These are phyloP conservation scores for Mortierella sp. DNA, from an alignment of 371 early-diverging fungal species.

Conservation along the genomic window DNA sequence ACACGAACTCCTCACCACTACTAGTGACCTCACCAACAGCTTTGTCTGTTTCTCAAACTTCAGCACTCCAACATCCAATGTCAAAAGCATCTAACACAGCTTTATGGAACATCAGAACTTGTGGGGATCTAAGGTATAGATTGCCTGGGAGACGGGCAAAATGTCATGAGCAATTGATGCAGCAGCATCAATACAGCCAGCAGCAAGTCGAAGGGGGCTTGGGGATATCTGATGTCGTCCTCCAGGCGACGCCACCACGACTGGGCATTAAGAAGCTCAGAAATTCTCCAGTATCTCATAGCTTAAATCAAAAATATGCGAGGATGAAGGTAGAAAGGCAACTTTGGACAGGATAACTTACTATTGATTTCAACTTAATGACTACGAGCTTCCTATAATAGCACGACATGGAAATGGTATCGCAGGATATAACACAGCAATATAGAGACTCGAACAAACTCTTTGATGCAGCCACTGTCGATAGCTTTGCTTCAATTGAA, in stretches of 20 bases:
- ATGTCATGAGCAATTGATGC: neutral
- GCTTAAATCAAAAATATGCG: slow-evolving; percentile 5
- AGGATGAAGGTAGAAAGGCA: neutral
- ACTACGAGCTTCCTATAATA: neutral
- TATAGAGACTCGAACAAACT: neutral
- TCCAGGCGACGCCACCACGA: neutral
- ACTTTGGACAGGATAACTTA: neutral
- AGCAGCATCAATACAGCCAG: neutral
- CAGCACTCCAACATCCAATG: neutral
- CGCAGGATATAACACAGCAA: neutral
- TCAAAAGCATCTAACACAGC: too few species aligned
- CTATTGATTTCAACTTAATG: neutral
- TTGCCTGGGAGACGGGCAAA: neutral
- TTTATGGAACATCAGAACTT: neutral
- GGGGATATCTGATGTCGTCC: neutral
- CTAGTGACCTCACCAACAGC: neutral
- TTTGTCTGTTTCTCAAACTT: neutral
- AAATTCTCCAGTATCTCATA: neutral
- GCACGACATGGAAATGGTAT: neutral
- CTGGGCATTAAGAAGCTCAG: neutral
- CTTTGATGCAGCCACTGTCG: neutral
- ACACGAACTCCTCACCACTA: neutral
- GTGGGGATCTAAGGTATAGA: neutral
- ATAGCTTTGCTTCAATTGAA: neutral
- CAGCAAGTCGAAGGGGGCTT: neutral